These are phyloP conservation scores for Cordyceps pruinosa DNA, from an alignment of 2,329 filamentous ascomycete genomes.

Conservation along the genomic window DNA sequence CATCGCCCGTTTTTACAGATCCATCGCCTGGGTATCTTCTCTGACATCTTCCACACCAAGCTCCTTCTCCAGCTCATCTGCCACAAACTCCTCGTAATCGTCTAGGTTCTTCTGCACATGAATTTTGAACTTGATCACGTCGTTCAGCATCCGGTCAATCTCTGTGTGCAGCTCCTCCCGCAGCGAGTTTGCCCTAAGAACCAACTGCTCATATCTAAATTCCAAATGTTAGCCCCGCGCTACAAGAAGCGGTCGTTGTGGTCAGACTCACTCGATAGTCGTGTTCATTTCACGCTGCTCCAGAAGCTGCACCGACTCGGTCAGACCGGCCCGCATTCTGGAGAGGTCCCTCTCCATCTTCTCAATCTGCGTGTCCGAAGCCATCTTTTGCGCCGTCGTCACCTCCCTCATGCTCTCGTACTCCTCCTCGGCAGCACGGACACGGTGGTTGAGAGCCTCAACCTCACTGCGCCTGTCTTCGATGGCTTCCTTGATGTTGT, in stretches of 20 bases:
- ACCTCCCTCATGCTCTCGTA: slow-evolving; percentile 88
- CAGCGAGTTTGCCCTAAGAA: slow-evolving; percentile 72
- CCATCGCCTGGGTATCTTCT: slow-evolving; percentile 47
- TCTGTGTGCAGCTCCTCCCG: slow-evolving; percentile 98
- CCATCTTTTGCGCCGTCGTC: slow-evolving; percentile 79
- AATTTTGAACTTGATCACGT: slow-evolving; percentile 97
- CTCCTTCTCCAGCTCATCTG: slow-evolving; percentile 85
- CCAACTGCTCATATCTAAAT: slow-evolving; percentile 81
- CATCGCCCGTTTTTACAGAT: slow-evolving; percentile 28
- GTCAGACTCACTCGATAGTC: slow-evolving; percentile 74
- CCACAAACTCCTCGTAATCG: slow-evolving; percentile 89
- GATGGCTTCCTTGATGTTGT: slow-evolving; percentile 93
- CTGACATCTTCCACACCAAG: slow-evolving; percentile 56
- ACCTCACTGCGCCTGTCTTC: slow-evolving; percentile 93
- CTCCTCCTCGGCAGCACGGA: slow-evolving; percentile 83
- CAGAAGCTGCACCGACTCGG: slow-evolving; percentile 82
- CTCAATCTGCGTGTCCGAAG: slow-evolving; percentile 89
- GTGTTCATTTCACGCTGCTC: slow-evolving; percentile 95
- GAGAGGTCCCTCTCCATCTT: slow-evolving; percentile 98
- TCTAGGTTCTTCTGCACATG: slow-evolving; percentile 89
- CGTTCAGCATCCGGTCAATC: slow-evolving; percentile 91
- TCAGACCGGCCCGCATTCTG: slow-evolving; percentile 77
- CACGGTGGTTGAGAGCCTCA: slow-evolving; percentile 81
- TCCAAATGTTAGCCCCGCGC: not conserved
- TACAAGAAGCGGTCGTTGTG: too few relatives aligned